Conservation (phyloP, 2,329 filamentous ascomycete genomes). For the Didymella exigua region DNA sequence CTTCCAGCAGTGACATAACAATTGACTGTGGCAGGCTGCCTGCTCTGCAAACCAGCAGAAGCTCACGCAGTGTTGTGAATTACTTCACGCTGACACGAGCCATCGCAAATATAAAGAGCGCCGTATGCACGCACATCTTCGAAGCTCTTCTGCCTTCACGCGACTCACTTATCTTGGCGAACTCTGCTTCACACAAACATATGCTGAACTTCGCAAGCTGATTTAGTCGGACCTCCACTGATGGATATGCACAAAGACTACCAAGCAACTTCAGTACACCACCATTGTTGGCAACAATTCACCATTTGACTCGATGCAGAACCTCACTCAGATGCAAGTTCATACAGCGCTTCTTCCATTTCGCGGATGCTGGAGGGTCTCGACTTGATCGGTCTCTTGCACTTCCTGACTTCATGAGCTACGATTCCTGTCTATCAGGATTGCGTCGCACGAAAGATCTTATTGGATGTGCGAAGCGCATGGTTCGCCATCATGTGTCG, state of each 20-base stretch:
- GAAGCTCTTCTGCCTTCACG: not conserved
- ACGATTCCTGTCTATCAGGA: not conserved
- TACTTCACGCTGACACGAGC: too few species aligned
- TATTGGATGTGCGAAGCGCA: not conserved
- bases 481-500: constrained; percentile 1
- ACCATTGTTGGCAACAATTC: not conserved
- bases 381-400: not conserved
- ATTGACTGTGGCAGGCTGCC: not conserved
- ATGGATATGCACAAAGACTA: not conserved
- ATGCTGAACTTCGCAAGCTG: not conserved
- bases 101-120: not conserved
- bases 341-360: not conserved
- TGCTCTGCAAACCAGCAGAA: not conserved
- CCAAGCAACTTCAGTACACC: not conserved
- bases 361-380: not conserved
- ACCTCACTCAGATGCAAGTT: not conserved
- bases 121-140: not conserved
- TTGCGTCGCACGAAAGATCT: constrained; percentile 1
- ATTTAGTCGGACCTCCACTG: not conserved
- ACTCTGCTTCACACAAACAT: not conserved
- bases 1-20: not conserved
- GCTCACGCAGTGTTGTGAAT: not conserved
- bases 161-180: not conserved
- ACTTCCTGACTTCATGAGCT: constrained; percentile 2
- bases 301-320: not conserved